Percentiles rank a stretch among this genome's conserved stretches.
Evolutionary conservation across 257 asterid species (phyloP).

Genomic region (Euphrasia confusa): DNA sequence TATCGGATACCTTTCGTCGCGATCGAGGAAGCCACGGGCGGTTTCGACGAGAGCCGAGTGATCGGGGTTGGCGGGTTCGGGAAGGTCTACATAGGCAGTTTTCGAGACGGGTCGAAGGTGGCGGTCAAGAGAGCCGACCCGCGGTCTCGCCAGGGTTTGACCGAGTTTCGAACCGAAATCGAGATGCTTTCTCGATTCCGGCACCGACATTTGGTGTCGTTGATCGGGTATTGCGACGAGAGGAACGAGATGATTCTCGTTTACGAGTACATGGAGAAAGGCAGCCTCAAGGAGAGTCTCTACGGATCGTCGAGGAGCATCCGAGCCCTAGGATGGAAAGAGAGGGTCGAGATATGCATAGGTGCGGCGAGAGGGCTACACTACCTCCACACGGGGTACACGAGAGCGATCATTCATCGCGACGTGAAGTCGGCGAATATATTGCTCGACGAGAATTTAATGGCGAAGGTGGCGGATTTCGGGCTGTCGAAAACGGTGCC

Average conservation of each 20-base stretch:
- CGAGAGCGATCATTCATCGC: not conserved
- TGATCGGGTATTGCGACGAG: constrained; percentile 78
- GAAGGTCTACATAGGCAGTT: constrained; percentile 67
- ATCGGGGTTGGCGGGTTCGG: constrained; percentile 88
- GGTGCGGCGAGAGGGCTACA: constrained; percentile 62
- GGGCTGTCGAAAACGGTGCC: constrained; percentile 82
- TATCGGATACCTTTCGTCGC: not conserved
- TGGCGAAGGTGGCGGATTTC: constrained; percentile 80
- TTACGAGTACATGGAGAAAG: not conserved
- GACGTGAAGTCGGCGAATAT: not conserved
- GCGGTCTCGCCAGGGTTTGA: constrained; percentile 63
- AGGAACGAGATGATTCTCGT: constrained; percentile 62
- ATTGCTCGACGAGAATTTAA: constrained; percentile 23
- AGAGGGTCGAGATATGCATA: constrained; percentile 75
- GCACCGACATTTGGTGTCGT: constrained; percentile 76
- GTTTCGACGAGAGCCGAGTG: constrained; percentile 63
- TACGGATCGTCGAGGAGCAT: constrained; percentile 46
- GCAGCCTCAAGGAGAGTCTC: constrained; percentile 42
- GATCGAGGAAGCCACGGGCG: constrained; percentile 29
- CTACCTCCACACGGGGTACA: not conserved
- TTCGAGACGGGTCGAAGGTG: constrained; percentile 59
- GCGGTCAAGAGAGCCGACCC: constrained; percentile 84
- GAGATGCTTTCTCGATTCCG: constrained; percentile 86
- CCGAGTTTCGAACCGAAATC: constrained; percentile 74
- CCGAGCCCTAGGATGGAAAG: constrained; percentile 69